These are phyloP conservation scores for Typha latifolia DNA, from an alignment of 176 grass and related monocot species.

Conservation along the genomic window DNA sequence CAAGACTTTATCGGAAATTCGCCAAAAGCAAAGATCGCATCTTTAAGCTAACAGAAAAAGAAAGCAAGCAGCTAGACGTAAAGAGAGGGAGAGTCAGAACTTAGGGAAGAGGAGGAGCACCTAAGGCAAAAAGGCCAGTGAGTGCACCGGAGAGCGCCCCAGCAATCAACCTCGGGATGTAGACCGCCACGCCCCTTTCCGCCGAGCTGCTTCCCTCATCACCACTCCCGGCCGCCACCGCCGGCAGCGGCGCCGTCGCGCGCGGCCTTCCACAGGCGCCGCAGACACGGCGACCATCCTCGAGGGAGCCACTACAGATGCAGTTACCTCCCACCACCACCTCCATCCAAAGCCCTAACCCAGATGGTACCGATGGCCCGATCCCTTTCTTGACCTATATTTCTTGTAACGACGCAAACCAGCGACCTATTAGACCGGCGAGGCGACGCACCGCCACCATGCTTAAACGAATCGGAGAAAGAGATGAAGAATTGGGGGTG, in stretches of 20 bases:
- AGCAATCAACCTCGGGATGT: conserved; percentile 39
- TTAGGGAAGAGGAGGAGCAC: conserved; percentile 10
- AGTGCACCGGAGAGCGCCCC: conserved; percentile 53
- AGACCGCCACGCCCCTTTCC: conserved; percentile 24
- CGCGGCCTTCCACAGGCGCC: not conserved
- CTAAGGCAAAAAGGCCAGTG: conserved; percentile 57
- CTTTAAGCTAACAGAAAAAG: not conserved
- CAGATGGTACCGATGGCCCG: no score
- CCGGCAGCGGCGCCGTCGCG: not conserved
- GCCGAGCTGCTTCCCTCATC: conserved; percentile 8
- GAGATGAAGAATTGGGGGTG: no score
- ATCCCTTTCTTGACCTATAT: no score
- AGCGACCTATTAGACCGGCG: no score
- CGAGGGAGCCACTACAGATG: not conserved
- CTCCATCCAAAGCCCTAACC: conserved; percentile 26
- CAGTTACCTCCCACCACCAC: not conserved
- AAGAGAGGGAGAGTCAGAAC: no score
- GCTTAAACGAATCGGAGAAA: no score
- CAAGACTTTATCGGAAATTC: no score
- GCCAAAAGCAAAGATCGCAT: not conserved
- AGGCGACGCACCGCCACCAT: no score
- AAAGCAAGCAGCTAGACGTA: not conserved
- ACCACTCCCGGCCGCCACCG: conserved; percentile 1
- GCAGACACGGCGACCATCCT: not conserved
- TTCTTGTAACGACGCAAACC: no score